A percentile compares a stretch with the other conserved stretches of the same genome.
These are phyloP conservation scores for Penicillium subrubescens DNA, from an alignment of 495 filamentous ascomycete species.

Conservation along the genomic window DNA sequence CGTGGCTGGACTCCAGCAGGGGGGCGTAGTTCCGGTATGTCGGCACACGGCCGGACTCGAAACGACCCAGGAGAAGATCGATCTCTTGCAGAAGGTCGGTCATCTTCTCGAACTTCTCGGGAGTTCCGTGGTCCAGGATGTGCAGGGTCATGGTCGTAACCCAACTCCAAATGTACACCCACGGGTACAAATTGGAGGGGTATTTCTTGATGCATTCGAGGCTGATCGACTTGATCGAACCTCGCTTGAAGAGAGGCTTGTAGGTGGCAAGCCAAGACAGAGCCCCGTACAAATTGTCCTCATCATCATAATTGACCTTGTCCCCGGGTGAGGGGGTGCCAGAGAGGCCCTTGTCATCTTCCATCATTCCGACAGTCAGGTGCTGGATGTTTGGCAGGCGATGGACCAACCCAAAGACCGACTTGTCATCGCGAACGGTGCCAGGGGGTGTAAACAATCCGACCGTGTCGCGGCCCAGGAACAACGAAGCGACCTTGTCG, in stretches of 20 bases:
- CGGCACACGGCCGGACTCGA: not conserved
- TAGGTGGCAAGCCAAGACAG: not conserved
- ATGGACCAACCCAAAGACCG: not conserved
- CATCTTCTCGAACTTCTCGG: no score
- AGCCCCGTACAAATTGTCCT: no score
- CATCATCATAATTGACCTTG: not conserved
- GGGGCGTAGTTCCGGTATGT: not conserved
- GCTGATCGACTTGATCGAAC: not conserved
- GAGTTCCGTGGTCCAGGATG: not conserved
- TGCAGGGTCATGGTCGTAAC: not conserved
- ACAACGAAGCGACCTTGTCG: not conserved
- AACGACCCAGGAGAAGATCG: not conserved
- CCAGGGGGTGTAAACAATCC: not conserved
- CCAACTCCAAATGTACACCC: not conserved
- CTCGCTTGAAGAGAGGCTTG: not conserved
- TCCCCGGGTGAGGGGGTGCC: not conserved
- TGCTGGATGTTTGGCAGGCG: not conserved
- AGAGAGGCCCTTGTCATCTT: not conserved
- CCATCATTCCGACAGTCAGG: not conserved
- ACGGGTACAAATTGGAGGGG: not conserved
- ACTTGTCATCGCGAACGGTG: not conserved
- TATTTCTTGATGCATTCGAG: constrained; percentile 1
- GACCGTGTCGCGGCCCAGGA: not conserved
- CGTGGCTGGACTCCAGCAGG: not conserved
- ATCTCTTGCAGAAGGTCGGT: not conserved